Conservation (phyloP, 176 grass and related monocot species). For the Pontederia paniculata region DNA sequence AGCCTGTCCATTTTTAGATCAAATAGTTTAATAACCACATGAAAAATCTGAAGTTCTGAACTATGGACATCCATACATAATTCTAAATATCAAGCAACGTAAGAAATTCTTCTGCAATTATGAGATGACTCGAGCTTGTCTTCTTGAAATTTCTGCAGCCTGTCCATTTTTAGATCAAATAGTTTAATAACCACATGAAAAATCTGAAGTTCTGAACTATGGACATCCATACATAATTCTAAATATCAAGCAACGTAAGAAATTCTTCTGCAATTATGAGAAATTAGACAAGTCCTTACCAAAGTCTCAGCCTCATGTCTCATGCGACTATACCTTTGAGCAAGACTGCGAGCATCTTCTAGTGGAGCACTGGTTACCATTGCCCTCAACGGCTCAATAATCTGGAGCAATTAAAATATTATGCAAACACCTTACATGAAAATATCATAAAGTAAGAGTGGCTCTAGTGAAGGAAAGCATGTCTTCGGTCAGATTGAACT, state of each 20-base stretch:
- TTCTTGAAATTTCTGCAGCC: conserved; percentile 80
- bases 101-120: not conserved
- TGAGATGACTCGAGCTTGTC: conserved; percentile 54
- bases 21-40: too few species aligned
- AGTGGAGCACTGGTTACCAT: conserved; percentile 54
- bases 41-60: too few species aligned
- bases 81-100: too few species aligned
- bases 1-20: conserved; percentile 41
- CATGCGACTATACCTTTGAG: conserved; percentile 95
- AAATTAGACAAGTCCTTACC: conserved; percentile 21
- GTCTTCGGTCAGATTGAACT: too few species aligned
- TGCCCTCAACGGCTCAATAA: conserved; percentile 68
- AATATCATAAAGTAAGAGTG: too few species aligned
- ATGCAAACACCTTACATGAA: too few species aligned
- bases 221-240: too few species aligned
- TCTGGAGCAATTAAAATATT: conserved; percentile 30
- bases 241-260: too few species aligned
- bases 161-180: conserved; percentile 28
- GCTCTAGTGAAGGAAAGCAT: too few species aligned
- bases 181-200: too few species aligned
- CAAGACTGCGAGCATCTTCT: conserved; percentile 87
- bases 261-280: not conserved
- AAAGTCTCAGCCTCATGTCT: conserved; percentile 92
- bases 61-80: too few species aligned
- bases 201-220: too few species aligned